Conservation (phyloP, 148 eudicot genomes). For the Diospyros kaki region DNA sequence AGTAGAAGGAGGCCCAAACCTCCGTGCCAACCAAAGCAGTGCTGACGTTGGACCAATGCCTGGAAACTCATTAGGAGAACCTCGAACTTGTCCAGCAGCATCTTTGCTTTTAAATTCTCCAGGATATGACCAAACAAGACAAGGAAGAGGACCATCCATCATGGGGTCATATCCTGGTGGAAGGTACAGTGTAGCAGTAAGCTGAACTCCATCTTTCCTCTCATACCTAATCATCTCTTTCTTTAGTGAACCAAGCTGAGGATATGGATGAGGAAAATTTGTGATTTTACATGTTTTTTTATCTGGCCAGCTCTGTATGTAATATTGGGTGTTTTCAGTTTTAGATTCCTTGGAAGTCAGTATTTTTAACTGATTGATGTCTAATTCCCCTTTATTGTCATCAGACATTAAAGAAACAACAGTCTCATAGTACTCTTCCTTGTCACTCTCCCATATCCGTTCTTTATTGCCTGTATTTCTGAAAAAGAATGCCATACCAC, state of each 20-base stretch:
- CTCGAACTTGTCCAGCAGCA: constrained; percentile 97
- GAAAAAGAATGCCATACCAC: constrained; percentile 27
- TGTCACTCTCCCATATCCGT: constrained; percentile 96
- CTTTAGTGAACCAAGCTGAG: constrained; percentile 77
- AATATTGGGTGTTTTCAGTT: constrained; percentile 94
- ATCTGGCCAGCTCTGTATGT: constrained; percentile 70
- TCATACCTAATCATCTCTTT: constrained; percentile 94
- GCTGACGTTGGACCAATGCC: constrained; percentile 93
- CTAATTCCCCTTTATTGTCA: constrained; percentile 63
- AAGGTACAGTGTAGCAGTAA: constrained; percentile 91
- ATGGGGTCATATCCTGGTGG: constrained; percentile 86
- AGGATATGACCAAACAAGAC: constrained; percentile 95
- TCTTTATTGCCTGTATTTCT: constrained; percentile 83
- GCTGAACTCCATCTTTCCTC: constrained; percentile 94
- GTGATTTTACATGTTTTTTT: constrained; percentile 69
- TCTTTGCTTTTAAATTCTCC: constrained; percentile 96
- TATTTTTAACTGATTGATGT: constrained; percentile 55
- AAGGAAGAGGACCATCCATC: constrained; percentile 88
- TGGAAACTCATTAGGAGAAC: constrained; percentile 94
- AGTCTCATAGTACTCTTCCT: constrained; percentile 83
- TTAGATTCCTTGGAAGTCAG: constrained; percentile 92
- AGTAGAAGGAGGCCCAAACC: constrained; percentile 31
- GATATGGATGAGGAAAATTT: constrained; percentile 92
- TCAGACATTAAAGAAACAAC: constrained; percentile 92
- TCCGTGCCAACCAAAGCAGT: constrained; percentile 88